These are phyloP conservation scores for Suhomyces sp. DNA, from an alignment of 805 yeast species.

Conservation along the genomic window DNA sequence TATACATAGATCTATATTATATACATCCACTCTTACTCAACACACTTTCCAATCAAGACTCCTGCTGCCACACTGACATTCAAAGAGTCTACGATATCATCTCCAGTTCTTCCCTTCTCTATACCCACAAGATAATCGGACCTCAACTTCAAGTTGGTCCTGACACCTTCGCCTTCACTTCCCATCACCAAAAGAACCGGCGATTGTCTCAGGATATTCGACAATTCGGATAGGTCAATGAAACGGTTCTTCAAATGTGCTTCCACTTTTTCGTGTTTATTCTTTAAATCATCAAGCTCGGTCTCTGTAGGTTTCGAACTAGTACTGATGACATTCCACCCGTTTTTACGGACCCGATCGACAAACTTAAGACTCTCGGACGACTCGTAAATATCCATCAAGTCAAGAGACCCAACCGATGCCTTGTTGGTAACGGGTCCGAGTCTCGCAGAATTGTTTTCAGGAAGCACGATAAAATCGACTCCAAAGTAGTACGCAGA, in stretches of 20 bases:
- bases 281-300: conserved; percentile 18
- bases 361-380: conserved; percentile 63
- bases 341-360: conserved; percentile 50
- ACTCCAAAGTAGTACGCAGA: conserved; percentile 81
- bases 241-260: conserved; percentile 31
- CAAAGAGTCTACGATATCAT: conserved; percentile 62
- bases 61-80: conserved; percentile 92
- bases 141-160: conserved; percentile 60
- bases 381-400: conserved; percentile 58
- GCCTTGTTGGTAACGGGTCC: conserved; percentile 80
- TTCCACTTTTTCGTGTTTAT: conserved; percentile 27
- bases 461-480: conserved; percentile 72
- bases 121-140: conserved; percentile 54
- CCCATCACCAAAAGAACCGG: conserved; percentile 80
- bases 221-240: conserved; percentile 44
- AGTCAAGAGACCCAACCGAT: conserved; percentile 82
- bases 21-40: no score
- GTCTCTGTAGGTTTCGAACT: conserved; percentile 37
- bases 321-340: conserved; percentile 74
- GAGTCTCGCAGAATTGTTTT: conserved; percentile 67
- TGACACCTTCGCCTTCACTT: conserved; percentile 80
- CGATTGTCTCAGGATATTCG: conserved; percentile 38
- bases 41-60: conserved; percentile 43
- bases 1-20: no score
- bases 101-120: conserved; percentile 29